Evolutionary conservation across 2,329 filamentous ascomycete genomes (phyloP), one percentile per base, ranked within the genome.

Genomic region (Trichoderma koningiopsis): DNA sequence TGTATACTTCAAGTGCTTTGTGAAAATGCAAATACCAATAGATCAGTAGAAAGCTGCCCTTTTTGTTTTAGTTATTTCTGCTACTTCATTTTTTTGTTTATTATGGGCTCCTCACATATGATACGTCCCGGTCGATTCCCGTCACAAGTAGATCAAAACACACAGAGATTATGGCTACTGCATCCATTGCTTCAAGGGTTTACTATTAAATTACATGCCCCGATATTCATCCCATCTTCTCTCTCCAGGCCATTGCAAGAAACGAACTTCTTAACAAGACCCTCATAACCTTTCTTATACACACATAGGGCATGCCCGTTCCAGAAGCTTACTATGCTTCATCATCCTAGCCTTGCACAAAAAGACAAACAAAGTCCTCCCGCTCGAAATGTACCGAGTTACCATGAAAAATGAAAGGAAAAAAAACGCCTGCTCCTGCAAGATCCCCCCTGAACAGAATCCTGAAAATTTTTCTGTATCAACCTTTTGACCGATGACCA

Each of bases 391-490:
- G 47, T 59, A 19, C 57, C 57, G 13, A 29, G 64, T 35, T 13
- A 24, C 8, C 24, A 31, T 24, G 7, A 40, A 19, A 5, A 19
- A 43, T 6, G 13, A 43, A 2, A 7, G 16, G 16, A 43, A n/a
- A 19, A n/a, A 33, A 29, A 70, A 67, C 68, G 63, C 62, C 62
- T 49, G 58, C 62, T 61, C 37, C 63, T 37, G 27, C 40, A n/a
- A 58, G 53, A 66, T 31, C 35, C 52, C 52, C 56, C 52, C 40
- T 27, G 14, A 53, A 40, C 49, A 35, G 47, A 43, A 58, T 56
- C 64, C 58, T 60, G 55, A 59, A 66, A 60, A 10, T 24, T 68
- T 67, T 70, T 68, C 57, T 69, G 68, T 69, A 69, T 69, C 61
- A 66, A 66, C 68, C 68, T 65, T 49, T 49, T 69, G 68, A 35